Percentiles rank a stretch among this genome's conserved stretches.
These are phyloP conservation scores for Chaetothyriales sp. DNA, from an alignment of 2,329 filamentous ascomycete genomes.

Conservation along the genomic window DNA sequence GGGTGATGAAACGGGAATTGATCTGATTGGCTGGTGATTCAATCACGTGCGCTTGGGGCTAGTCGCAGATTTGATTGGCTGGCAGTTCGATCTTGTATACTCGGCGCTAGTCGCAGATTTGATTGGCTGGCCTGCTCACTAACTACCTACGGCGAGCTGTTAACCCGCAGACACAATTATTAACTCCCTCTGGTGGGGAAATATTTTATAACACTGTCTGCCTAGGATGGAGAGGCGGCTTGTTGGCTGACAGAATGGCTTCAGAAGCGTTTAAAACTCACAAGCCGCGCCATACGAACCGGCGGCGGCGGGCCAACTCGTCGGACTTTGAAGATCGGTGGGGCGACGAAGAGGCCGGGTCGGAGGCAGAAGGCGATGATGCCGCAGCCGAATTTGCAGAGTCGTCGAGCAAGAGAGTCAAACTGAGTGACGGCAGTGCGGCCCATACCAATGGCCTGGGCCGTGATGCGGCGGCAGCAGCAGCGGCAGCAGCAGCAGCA, in stretches of 20 bases:
- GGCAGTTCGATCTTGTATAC: no score
- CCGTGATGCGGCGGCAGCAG: conserved; percentile 10
- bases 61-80: no score
- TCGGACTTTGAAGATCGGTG: conserved; percentile 62
- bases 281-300: neutral
- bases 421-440: conserved; percentile 44
- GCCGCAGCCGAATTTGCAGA: conserved; percentile 49
- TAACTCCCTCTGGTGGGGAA: no score
- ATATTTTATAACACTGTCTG: no score
- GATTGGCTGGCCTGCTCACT: no score
- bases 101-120: no score
- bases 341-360: conserved; percentile 58
- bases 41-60: no score
- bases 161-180: no score
- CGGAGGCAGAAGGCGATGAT: conserved; percentile 36
- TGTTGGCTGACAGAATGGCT: neutral
- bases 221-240: no score
- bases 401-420: conserved; percentile 57
- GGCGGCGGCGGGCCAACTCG: conserved; percentile 13
- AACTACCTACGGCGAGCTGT: no score
- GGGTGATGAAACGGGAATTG: no score
- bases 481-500: conserved; percentile 19
- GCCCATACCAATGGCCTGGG: neutral
- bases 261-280: neutral
- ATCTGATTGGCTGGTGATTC: no score